Evolutionary conservation across 1,284 basidiomycete species (phyloP).

Genomic region (Sanguinoderma infundibulare): DNA sequence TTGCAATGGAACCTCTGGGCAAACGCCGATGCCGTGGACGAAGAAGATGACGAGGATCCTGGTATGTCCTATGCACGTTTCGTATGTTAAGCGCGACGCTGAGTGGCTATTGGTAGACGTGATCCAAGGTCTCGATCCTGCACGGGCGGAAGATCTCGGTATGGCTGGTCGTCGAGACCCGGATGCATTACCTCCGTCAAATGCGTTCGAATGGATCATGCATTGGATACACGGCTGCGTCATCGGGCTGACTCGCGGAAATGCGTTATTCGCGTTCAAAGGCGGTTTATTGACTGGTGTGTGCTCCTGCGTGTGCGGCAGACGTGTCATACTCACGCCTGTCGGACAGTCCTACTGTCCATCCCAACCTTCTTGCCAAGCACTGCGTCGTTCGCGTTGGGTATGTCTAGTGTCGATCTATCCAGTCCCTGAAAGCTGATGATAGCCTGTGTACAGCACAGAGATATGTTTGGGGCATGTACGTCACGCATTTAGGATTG

Average conservation of each 20-base stretch:
- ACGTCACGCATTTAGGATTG: slow-evolving; percentile 11
- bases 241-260: slow-evolving; percentile 53
- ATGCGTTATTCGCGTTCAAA: slow-evolving; percentile 79
- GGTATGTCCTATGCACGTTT: slow-evolving; percentile 35
- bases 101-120: slow-evolving; percentile 42
- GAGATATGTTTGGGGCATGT: slow-evolving; percentile 44
- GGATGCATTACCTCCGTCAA: slow-evolving; percentile 73
- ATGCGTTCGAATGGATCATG: slow-evolving; percentile 56
- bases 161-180: slow-evolving; percentile 66
- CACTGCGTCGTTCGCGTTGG: slow-evolving; percentile 62
- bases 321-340: not conserved
- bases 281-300: slow-evolving; percentile 69
- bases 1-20: slow-evolving; percentile 52
- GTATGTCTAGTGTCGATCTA: slow-evolving; percentile 41
- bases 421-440: not conserved
- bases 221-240: slow-evolving; percentile 47
- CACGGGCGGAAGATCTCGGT: slow-evolving; percentile 52
- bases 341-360: slow-evolving; percentile 53
- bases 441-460: slow-evolving; percentile 29
- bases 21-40: slow-evolving; percentile 46
- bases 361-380: slow-evolving; percentile 63
- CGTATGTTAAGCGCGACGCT: not conserved
- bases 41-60: slow-evolving; percentile 59
- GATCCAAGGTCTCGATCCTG: slow-evolving; percentile 60
- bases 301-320: not conserved